phyloP scores from a whole-genome alignment of 352 stramenopile genomes.

The Phytophthora vignae region DNA sequence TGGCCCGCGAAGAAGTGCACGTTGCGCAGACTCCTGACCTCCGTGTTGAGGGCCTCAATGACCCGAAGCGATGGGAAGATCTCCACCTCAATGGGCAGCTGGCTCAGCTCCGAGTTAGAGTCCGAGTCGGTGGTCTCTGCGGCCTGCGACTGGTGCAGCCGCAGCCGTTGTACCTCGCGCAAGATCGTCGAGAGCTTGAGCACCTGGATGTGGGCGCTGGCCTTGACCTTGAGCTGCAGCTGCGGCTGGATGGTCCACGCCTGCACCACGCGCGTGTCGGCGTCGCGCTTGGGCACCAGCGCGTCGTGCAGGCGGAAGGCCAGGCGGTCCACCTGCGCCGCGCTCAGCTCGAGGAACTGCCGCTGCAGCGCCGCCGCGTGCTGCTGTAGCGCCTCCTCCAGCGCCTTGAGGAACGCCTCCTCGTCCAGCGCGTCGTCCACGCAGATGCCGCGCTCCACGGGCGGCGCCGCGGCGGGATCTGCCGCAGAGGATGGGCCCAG shows the following conservation, averaged over 20 bases:
- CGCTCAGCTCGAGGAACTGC: conserved; percentile 73
- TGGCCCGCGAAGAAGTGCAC: conserved; percentile 79
- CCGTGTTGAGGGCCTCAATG: conserved; percentile 69
- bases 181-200: conserved; percentile 90
- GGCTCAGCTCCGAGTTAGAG: neutral
- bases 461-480: neutral
- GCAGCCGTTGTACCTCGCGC: conserved; percentile 70
- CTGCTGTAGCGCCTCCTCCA: conserved; percentile 80
- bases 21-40: conserved; percentile 49
- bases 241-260: conserved; percentile 84
- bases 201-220: conserved; percentile 83
- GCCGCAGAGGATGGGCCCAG: conserved; percentile 19
- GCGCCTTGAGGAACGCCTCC: conserved; percentile 65
- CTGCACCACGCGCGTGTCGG: conserved; percentile 68
- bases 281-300: conserved; percentile 75
- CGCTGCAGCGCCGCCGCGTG: conserved; percentile 52
- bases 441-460: conserved; percentile 40
- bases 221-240: conserved; percentile 65
- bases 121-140: too few relatives aligned
- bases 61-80: conserved; percentile 83
- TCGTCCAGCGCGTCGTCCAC: conserved; percentile 60
- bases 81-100: conserved; percentile 65
- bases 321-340: conserved; percentile 73
- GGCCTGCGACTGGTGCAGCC: conserved; percentile 60
- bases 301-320: conserved; percentile 75